Conservation (phyloP, 495 filamentous ascomycete genomes). For the Penicillium soppii region DNA sequence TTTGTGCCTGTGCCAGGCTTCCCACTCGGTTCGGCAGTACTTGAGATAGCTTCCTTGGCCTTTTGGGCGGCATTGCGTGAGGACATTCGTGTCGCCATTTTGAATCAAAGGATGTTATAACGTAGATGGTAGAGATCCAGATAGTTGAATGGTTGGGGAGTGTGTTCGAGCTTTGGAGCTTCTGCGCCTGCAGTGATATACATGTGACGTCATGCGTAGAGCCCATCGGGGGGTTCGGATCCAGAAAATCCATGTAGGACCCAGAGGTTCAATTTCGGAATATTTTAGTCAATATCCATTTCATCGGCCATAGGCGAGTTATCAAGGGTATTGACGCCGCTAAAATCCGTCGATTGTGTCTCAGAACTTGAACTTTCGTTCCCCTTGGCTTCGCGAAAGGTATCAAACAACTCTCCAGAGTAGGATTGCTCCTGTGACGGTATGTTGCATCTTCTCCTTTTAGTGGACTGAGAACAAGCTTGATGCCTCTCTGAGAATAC, state of each 20-base stretch:
- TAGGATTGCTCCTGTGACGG: conserved; percentile 5
- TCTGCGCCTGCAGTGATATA: conserved; percentile 15
- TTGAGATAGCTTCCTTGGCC: conserved; percentile 44
- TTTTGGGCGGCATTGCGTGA: conserved; percentile 45
- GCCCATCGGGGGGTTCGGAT: too few species aligned
- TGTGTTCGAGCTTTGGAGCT: neutral
- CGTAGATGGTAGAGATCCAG: neutral
- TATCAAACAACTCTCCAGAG: conserved; percentile 8
- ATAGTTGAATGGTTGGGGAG: neutral
- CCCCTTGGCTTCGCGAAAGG: conserved; percentile 15
- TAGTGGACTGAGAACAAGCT: conserved; percentile 18
- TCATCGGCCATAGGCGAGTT: conserved; percentile 17
- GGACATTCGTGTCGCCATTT: conserved; percentile 41
- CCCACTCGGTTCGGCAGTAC: conserved; percentile 23
- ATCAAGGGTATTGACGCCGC: conserved; percentile 5
- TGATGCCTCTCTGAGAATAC: conserved; percentile 9
- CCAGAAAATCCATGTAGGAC: too few species aligned
- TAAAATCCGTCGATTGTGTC: conserved; percentile 16
- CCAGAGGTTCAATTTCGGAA: neutral
- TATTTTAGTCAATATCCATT: conserved; percentile 35
- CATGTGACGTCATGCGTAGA: conserved; percentile 30
- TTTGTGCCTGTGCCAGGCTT: conserved; percentile 29
- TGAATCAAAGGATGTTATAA: too few species aligned
- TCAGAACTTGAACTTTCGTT: conserved; percentile 26
- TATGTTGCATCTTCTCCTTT: conserved; percentile 27